A percentile compares a stretch with the other conserved stretches of the same genome.
phyloP scores from a whole-genome alignment of 2,329 filamentous ascomycete species.

The Cryphonectria nitschkei region DNA sequence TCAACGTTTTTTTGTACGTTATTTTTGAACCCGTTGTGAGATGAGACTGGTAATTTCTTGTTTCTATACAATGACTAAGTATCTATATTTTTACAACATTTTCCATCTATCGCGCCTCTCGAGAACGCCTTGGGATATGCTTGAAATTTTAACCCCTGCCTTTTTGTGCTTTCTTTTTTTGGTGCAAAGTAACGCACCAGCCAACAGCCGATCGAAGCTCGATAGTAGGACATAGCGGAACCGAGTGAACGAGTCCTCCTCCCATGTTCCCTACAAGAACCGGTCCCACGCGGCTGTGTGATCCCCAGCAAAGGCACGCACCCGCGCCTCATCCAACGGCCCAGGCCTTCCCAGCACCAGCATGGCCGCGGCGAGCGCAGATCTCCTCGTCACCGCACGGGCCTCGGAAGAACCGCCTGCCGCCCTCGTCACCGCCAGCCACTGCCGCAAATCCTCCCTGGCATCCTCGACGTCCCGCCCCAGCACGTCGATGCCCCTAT shows the following conservation, averaged over 20 bases:
- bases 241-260: neutral
- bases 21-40: neutral
- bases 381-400: neutral
- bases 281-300: neutral
- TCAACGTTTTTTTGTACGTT: neutral
- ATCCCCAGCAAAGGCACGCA: neutral
- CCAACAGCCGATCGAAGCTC: neutral
- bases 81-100: neutral
- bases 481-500: constrained; percentile 65
- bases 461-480: constrained; percentile 62
- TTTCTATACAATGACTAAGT: neutral
- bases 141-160: neutral
- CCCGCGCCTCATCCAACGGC: neutral
- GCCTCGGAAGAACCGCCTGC: neutral
- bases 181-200: neutral
- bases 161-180: neutral
- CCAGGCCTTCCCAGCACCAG: neutral
- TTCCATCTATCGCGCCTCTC: neutral
- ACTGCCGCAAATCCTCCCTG: constrained; percentile 52
- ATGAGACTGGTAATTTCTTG: neutral
- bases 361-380: neutral
- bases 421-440: constrained; percentile 18
- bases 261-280: neutral
- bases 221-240: neutral
- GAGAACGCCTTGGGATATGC: neutral